Percentiles rank a stretch among this genome's conserved stretches.
Conservation (phyloP, 805 yeast genomes). For the Ogataea minuta region DNA sequence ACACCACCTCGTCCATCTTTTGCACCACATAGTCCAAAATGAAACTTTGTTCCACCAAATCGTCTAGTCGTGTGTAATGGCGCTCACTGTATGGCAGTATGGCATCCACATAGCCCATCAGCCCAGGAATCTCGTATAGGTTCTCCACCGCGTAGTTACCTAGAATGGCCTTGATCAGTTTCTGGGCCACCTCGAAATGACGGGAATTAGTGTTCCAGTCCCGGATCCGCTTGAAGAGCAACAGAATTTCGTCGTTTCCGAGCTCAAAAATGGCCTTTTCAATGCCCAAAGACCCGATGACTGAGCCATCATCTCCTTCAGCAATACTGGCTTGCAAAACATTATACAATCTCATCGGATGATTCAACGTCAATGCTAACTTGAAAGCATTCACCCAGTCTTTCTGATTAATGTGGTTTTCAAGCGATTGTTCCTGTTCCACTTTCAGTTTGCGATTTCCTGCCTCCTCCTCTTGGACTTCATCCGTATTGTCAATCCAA, state of each 20-base stretch:
- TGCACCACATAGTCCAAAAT: constrained; percentile 79
- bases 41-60: constrained; percentile 79
- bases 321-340: constrained; percentile 65
- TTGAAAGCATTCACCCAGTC: constrained; percentile 90
- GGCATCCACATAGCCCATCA: constrained; percentile 66
- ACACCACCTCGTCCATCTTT: constrained; percentile 57
- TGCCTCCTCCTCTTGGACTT: constrained; percentile 53
- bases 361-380: constrained; percentile 81
- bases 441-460: constrained; percentile 54
- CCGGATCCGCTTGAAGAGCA: constrained; percentile 70
- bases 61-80: constrained; percentile 75
- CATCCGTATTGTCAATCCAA: constrained; percentile 88
- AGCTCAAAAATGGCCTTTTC: constrained; percentile 62
- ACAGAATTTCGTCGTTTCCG: constrained; percentile 54
- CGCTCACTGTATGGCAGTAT: constrained; percentile 86
- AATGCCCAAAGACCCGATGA: constrained; percentile 55
- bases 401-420: constrained; percentile 64
- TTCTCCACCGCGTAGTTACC: constrained; percentile 51
- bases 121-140: constrained; percentile 62
- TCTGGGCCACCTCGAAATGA: constrained; percentile 79
- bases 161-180: constrained; percentile 64
- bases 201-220: constrained; percentile 94
- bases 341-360: constrained; percentile 83
- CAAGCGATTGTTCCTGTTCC: constrained; percentile 86
- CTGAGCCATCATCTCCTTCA: constrained; percentile 47